A percentile compares a stretch with the other conserved stretches of the same genome.
Conservation (phyloP, 768 basidiomycete species). For the Trametopsis cervina region DNA sequence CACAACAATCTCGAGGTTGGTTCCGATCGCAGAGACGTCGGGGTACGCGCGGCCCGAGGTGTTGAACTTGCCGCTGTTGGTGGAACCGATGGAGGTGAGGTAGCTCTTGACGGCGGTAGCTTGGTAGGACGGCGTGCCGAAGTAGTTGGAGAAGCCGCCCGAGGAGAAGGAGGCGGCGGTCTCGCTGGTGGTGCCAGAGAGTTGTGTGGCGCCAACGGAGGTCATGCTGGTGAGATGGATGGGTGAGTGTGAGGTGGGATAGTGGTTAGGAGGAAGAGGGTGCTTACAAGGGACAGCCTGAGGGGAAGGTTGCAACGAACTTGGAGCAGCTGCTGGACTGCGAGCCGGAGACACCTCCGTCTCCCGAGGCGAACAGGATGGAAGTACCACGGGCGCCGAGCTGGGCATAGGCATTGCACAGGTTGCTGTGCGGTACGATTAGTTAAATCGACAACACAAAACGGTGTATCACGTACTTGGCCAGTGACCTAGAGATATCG, state of each 20-base stretch:
- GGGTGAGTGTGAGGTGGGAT: neutral
- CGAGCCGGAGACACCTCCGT: constrained; percentile 56
- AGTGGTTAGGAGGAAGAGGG: neutral
- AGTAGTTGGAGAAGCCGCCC: constrained; percentile 22
- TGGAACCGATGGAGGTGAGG: constrained; percentile 37
- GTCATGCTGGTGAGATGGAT: constrained; percentile 15
- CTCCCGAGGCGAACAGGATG: constrained; percentile 61
- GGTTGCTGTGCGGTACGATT: too few relatives aligned
- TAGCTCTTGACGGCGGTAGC: constrained; percentile 35
- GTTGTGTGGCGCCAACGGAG: constrained; percentile 21
- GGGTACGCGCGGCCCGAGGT: constrained; percentile 40
- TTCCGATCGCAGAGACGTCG: constrained; percentile 57
- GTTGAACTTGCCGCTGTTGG: constrained; percentile 55
- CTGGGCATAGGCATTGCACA: constrained; percentile 56
- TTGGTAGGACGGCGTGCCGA: constrained; percentile 37
- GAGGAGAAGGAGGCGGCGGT: neutral
- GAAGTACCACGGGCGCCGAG: constrained; percentile 66
- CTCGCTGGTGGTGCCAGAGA: neutral
- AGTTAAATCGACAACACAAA: too few relatives aligned
- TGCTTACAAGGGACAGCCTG: constrained; percentile 32
- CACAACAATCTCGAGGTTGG: constrained; percentile 39
- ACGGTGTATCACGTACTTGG: constrained; percentile 28
- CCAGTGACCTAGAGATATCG: constrained; percentile 51
- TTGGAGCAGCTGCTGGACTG: constrained; percentile 32
- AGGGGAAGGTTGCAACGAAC: constrained; percentile 53